Evolutionary conservation across 2,329 filamentous ascomycete species (phyloP).

Genomic region (Lanzia echinophila): DNA sequence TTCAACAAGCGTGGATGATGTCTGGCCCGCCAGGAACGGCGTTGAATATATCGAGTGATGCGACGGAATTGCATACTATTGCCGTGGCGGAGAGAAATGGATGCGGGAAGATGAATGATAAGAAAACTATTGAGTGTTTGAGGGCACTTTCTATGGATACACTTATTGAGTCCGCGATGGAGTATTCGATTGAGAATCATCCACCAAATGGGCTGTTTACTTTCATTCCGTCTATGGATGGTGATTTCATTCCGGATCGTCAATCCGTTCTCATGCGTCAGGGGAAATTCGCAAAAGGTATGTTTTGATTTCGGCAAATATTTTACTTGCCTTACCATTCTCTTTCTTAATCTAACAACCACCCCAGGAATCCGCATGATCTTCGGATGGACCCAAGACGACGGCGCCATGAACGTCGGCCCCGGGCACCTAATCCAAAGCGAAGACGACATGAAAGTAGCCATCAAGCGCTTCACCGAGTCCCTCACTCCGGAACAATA

Average conservation of each 20-base stretch:
- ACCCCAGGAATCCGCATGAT: background rate
- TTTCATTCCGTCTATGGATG: constrained; percentile 6
- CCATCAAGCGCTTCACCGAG: background rate
- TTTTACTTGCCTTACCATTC: background rate
- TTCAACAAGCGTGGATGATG: constrained; percentile 4
- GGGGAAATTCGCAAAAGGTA: constrained; percentile 3
- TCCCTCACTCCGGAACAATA: background rate
- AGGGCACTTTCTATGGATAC: background rate
- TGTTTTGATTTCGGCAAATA: background rate
- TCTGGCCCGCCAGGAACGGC: background rate
- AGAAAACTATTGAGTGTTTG: background rate
- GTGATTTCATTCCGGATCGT: background rate
- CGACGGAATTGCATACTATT: background rate
- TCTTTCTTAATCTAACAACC: background rate
- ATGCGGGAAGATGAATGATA: background rate
- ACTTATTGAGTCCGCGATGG: constrained; percentile 6
- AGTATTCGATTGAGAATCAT: constrained; percentile 7
- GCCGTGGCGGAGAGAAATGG: background rate
- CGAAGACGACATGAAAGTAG: background rate
- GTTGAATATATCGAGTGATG: constrained; percentile 1
- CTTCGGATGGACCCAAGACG: constrained; percentile 6
- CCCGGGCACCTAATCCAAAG: background rate
- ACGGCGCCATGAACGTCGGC: constrained; percentile 4
- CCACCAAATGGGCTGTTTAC: constrained; percentile 1
- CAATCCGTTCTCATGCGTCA: background rate